These are phyloP conservation scores for Cryptococcus amylolentus DNA, from an alignment of 1,284 basidiomycete species.

Conservation along the genomic window DNA sequence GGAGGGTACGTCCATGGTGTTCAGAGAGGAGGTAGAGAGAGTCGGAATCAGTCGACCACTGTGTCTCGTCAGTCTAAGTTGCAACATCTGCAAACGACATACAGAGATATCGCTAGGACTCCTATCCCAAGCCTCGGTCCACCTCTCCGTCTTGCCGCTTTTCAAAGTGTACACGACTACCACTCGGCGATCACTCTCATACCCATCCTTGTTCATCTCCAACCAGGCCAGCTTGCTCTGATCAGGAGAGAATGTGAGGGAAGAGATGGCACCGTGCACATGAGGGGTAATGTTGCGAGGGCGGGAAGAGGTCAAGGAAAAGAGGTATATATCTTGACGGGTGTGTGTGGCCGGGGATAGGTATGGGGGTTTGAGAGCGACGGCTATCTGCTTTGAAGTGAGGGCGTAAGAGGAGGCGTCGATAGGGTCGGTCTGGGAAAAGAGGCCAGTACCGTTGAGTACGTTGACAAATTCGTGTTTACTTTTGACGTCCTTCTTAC, in stretches of 20 bases:
- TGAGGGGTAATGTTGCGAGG: constrained; percentile 63
- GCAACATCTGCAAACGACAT: constrained; percentile 23
- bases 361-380: constrained; percentile 75
- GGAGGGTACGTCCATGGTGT: constrained; percentile 58
- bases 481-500: constrained; percentile 26
- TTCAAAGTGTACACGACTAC: constrained; percentile 65
- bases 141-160: constrained; percentile 20
- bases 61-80: neutral
- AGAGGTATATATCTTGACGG: constrained; percentile 49
- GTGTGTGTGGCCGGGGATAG: constrained; percentile 62
- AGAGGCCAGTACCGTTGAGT: constrained; percentile 64
- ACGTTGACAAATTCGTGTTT: constrained; percentile 56
- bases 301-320: constrained; percentile 28
- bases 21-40: constrained; percentile 71
- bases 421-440: constrained; percentile 69
- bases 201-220: constrained; percentile 78
- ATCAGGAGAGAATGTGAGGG: constrained; percentile 62
- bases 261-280: constrained; percentile 72
- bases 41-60: constrained; percentile 70
- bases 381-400: constrained; percentile 65
- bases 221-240: constrained; percentile 78
- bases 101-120: constrained; percentile 63
- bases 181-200: constrained; percentile 65
- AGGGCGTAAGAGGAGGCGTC: constrained; percentile 60
- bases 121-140: constrained; percentile 76